A percentile compares a stretch with the other conserved stretches of the same genome.
Evolutionary conservation across 345 rosid genomes (phyloP).

Genomic region (Pistacia atlantica): DNA sequence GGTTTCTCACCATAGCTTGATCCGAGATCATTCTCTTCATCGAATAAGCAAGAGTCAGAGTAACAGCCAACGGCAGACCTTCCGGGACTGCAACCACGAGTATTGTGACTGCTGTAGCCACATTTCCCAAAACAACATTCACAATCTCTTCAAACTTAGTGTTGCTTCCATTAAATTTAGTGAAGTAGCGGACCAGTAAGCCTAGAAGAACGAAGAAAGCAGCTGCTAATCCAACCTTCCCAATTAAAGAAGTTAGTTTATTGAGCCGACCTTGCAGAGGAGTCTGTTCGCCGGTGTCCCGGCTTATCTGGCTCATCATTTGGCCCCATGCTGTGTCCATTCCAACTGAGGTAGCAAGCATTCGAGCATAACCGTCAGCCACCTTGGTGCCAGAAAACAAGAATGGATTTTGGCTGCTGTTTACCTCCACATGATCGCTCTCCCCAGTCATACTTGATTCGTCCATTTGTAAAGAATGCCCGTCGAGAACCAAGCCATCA

Average conservation of each 20-base stretch:
- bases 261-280: conserved; percentile 68
- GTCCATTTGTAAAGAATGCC: conserved; percentile 51
- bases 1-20: no score
- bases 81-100: conserved; percentile 83
- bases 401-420: no score
- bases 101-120: conserved; percentile 73
- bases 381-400: conserved; percentile 23
- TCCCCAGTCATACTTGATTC: conserved; percentile 46
- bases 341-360: conserved; percentile 76
- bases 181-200: conserved; percentile 64
- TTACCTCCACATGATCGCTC: no score
- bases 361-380: conserved; percentile 53
- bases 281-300: conserved; percentile 50
- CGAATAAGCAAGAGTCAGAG: no score
- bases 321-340: conserved; percentile 77
- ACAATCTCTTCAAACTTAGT: conserved; percentile 50
- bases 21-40: no score
- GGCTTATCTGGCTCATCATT: conserved; percentile 65
- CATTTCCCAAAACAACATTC: conserved; percentile 54
- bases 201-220: conserved; percentile 65
- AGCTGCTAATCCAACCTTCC: conserved; percentile 62
- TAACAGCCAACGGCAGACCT: conserved; percentile 67
- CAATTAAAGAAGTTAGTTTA: conserved; percentile 65
- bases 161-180: conserved; percentile 41
- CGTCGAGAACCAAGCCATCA: conserved; percentile 47